A percentile compares a stretch with the other conserved stretches of the same genome.
Evolutionary conservation across 257 asterid species (phyloP).

Genomic region (Nicotiana undulata): DNA sequence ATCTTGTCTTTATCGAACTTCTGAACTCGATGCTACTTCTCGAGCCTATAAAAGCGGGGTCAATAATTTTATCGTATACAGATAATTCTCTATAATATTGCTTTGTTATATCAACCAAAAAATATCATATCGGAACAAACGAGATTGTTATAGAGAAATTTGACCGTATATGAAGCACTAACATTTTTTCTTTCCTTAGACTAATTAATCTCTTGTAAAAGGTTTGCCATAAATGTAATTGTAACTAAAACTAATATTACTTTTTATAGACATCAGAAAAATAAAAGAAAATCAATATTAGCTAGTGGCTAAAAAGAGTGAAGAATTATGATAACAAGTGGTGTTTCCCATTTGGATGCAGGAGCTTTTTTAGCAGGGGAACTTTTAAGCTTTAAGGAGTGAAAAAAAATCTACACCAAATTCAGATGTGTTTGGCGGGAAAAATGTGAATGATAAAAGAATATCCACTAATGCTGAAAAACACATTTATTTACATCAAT

Average conservation of each 20-base stretch:
- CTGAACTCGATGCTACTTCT: too few species aligned
- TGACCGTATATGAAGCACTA: too few species aligned
- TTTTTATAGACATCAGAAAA: background rate
- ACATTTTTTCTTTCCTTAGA: background rate
- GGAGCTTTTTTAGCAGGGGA: background rate
- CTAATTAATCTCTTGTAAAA: background rate
- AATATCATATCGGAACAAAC: too few species aligned
- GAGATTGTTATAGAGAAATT: too few species aligned
- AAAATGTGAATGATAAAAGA: background rate
- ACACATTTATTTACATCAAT: background rate
- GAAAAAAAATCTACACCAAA: background rate
- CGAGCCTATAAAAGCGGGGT: too few species aligned
- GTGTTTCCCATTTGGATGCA: constrained; percentile 3
- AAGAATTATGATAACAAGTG: background rate
- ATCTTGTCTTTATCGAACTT: too few species aligned
- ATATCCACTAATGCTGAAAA: background rate
- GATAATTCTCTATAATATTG: too few species aligned
- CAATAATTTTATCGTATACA: too few species aligned
- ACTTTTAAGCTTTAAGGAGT: background rate
- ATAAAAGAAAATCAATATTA: background rate
- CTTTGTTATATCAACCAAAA: too few species aligned
- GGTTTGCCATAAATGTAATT: background rate
- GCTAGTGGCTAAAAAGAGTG: background rate
- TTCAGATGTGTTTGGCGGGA: background rate
- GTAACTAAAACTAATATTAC: background rate